Evolutionary conservation across 768 basidiomycete genomes (phyloP).

Genomic region (Artomyces pyxidatus): DNA sequence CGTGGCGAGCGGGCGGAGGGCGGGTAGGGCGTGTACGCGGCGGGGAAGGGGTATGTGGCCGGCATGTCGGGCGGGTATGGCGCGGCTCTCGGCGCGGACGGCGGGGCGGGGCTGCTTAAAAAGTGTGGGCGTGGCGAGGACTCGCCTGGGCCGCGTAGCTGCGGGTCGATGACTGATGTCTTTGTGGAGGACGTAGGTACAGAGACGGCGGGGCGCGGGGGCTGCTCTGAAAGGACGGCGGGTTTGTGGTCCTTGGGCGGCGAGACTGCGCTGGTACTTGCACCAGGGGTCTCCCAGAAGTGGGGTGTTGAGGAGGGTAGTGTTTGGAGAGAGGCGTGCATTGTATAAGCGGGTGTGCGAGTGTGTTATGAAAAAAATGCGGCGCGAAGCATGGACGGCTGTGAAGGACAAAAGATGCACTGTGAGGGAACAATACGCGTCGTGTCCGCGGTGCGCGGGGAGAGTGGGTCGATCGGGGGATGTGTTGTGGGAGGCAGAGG

Average conservation of each 20-base stretch:
- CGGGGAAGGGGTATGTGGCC: background rate
- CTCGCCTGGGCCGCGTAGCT: slow-evolving; percentile 3
- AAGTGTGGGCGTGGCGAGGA: slow-evolving; percentile 4
- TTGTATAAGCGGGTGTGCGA: slow-evolving; percentile 12
- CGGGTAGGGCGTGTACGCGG: background rate
- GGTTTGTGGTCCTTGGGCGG: slow-evolving; percentile 9
- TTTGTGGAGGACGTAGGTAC: slow-evolving; percentile 6
- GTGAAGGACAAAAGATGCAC: background rate
- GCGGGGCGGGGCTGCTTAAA: slow-evolving; percentile 14
- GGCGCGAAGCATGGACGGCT: slow-evolving; percentile 1
- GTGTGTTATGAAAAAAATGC: background rate
- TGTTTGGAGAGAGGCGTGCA: slow-evolving; percentile 13
- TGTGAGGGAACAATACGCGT: background rate
- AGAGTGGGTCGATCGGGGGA: too few species aligned
- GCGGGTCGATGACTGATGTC: background rate
- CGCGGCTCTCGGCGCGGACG: slow-evolving; percentile 3
- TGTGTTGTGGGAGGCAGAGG: too few species aligned
- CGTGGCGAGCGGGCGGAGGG: slow-evolving; percentile 11
- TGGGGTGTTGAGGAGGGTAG: slow-evolving; percentile 11
- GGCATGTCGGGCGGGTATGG: slow-evolving; percentile 11
- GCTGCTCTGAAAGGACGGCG: slow-evolving; percentile 2
- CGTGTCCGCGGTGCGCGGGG: too few species aligned
- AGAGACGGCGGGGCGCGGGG: slow-evolving; percentile 3
- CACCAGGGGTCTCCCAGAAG: slow-evolving; percentile 18
- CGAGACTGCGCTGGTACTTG: slow-evolving; percentile 16